phyloP scores from a whole-genome alignment of 1,284 basidiomycete genomes.

The Heterobasidion irregulare region DNA sequence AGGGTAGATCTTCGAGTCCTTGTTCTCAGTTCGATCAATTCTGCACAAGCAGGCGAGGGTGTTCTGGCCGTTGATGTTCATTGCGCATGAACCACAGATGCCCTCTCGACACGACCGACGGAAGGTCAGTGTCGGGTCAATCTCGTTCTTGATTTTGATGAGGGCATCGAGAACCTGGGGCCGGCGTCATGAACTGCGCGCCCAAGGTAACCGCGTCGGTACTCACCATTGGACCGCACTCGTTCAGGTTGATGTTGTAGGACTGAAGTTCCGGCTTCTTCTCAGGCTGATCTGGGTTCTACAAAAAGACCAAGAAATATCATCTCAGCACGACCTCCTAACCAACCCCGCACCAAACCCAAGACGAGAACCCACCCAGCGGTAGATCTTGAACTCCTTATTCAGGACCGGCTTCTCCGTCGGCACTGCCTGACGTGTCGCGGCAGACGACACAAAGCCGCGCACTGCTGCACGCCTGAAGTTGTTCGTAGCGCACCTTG shows the following conservation, averaged over 20 bases:
- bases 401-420: slow-evolving; percentile 32
- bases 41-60: slow-evolving; percentile 96
- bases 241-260: slow-evolving; percentile 90
- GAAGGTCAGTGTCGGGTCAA: slow-evolving; percentile 95
- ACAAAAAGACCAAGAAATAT: background rate
- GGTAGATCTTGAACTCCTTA: slow-evolving; percentile 96
- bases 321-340: background rate
- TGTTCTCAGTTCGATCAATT: slow-evolving; percentile 71
- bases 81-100: slow-evolving; percentile 97
- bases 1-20: slow-evolving; percentile 91
- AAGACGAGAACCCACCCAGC: slow-evolving; percentile 56
- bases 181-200: no score
- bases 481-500: slow-evolving; percentile 10
- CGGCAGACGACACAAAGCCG: slow-evolving; percentile 26
- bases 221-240: slow-evolving; percentile 92
- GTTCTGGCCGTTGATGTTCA: slow-evolving; percentile 99
- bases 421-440: slow-evolving; percentile 29
- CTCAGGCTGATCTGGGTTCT: slow-evolving; percentile 95
- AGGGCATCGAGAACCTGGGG: slow-evolving; percentile 78
- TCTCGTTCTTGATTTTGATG: slow-evolving; percentile 99
- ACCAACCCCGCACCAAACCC: background rate
- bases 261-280: slow-evolving; percentile 90
- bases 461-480: slow-evolving; percentile 14
- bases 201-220: background rate
- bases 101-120: slow-evolving; percentile 96